Evolutionary conservation across 73 alveolate genomes (phyloP).

Genomic region (Paramecium caudatum): DNA sequence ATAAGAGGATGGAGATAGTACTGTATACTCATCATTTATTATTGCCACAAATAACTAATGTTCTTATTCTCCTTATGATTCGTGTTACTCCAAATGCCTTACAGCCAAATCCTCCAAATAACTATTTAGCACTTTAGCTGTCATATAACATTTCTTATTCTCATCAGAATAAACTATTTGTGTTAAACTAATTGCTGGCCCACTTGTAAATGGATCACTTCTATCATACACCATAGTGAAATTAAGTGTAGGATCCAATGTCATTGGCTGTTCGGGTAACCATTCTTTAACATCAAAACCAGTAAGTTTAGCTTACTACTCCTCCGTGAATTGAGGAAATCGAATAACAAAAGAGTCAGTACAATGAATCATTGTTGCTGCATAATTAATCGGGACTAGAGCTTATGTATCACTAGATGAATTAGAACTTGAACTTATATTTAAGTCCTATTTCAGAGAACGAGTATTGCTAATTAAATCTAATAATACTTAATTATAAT

Average conservation of each 20-base stretch:
- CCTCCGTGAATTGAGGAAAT: conserved; percentile 43
- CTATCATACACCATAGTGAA: conserved; percentile 54
- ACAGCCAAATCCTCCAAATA: conserved; percentile 49
- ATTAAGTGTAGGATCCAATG: conserved; percentile 17
- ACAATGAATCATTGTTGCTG: conserved; percentile 58
- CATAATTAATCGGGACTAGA: conserved; percentile 57
- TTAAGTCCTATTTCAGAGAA: conserved; percentile 33
- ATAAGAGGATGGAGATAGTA: conserved; percentile 12
- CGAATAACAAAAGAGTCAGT: conserved; percentile 53
- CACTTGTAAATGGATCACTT: conserved; percentile 47
- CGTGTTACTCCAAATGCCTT: conserved; percentile 48
- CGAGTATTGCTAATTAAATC: conserved; percentile 41
- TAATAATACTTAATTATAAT: conserved; percentile 21
- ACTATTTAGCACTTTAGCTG: conserved; percentile 47
- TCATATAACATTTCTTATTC: conserved; percentile 47
- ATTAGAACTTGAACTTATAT: not conserved
- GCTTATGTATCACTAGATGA: conserved; percentile 37
- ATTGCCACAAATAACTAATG: conserved; percentile 48
- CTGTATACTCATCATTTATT: not conserved
- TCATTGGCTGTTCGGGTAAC: not conserved
- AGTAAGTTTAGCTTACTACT: not conserved
- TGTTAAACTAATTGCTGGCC: conserved; percentile 41
- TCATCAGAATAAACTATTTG: conserved; percentile 11
- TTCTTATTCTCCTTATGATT: conserved; percentile 46
- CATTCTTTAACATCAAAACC: conserved; percentile 28